Percentiles rank a stretch among this genome's conserved stretches.
phyloP scores from a whole-genome alignment of 2,329 filamentous ascomycete genomes.

The Byssothecium circinans region DNA sequence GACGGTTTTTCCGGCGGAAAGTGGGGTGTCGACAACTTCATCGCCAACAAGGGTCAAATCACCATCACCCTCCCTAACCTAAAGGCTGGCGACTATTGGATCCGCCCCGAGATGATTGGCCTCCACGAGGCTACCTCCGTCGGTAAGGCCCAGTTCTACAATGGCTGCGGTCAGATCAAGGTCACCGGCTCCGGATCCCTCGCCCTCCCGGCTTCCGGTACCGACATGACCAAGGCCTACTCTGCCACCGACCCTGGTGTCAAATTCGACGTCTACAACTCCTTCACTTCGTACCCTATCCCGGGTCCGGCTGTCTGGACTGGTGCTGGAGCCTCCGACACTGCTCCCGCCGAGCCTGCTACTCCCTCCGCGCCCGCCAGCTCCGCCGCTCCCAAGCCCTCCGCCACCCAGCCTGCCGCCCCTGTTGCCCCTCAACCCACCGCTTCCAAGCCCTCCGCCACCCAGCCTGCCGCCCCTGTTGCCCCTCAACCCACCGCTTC shows the following conservation, averaged over 20 bases:
- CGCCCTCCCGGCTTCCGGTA: conserved; percentile 43
- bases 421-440: conserved; percentile 3
- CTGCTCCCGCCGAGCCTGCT: background rate
- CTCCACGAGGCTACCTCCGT: conserved; percentile 45
- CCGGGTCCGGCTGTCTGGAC: conserved; percentile 43
- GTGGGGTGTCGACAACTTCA: conserved; percentile 48
- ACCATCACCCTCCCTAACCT: conserved; percentile 48
- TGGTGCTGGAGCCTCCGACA: conserved; percentile 26
- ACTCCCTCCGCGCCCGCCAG: conserved; percentile 4
- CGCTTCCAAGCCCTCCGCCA: conserved; percentile 6
- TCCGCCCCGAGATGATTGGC: conserved; percentile 51
- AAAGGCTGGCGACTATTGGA: conserved; percentile 48
- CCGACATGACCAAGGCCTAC: conserved; percentile 53
- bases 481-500: background rate
- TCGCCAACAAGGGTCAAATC: conserved; percentile 47
- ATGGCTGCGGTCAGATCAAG: conserved; percentile 49
- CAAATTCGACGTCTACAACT: conserved; percentile 47
- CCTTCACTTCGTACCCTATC: conserved; percentile 43
- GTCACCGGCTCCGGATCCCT: conserved; percentile 39
- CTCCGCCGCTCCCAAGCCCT: conserved; percentile 5
- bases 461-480: background rate
- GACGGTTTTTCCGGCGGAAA: conserved; percentile 39
- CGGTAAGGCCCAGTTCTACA: conserved; percentile 51
- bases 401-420: conserved; percentile 9
- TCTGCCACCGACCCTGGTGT: conserved; percentile 45